Base-by-base conservation (phyloP, 371 early-diverging fungal genomes). In the Circinella umbellata region DNA sequence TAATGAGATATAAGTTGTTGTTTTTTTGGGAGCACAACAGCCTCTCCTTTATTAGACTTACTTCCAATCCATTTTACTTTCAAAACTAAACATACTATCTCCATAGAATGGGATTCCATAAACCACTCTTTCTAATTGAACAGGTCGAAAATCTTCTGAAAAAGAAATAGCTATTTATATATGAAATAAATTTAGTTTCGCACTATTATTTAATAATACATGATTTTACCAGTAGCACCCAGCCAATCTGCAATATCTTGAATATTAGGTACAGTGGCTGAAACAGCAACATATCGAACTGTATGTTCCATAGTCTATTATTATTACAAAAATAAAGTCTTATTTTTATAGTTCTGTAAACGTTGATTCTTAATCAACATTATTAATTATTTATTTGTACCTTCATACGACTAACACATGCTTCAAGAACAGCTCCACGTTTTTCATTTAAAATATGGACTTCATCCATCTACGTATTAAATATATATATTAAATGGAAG, bases 261-360 rank as follows among this genome's bases (percentile, higher is more conserved):
- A 5, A 93, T 69, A 76, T 98, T 98, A 0, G 98, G 96, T 13
- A 95, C 86, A 0, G 96, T 96, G 2, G 97, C 97, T 15, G 94
- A 93, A 3, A 98, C 76, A 10, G 94, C 96, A 4, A 96, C 73
- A 60, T 74, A 75, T 35, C 81, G 71, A 35, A 80, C 36, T n/a
- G 66, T 51, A 46, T 64, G 61, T 11, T 69, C 57, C 68, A 78
- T 74, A 10, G 76, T 76, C 82, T 84, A 69, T 20, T 37, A 61
- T 55, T n/a, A 49, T 37, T 55, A 47, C 20, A 42, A 55, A 39
- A 46, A 34, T 11, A 55, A 42, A 42, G 3, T 0, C 1, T 9
- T 11, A 42, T 42, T 2, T 42, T 1, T 42, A 42, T 11, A 42
- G 42, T 42, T 42, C 11, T 9, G 42, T 42, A 9, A 1, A 42